Base-by-base conservation (phyloP, 2,329 filamentous ascomycete genomes). In the Colletotrichum aenigma region DNA sequence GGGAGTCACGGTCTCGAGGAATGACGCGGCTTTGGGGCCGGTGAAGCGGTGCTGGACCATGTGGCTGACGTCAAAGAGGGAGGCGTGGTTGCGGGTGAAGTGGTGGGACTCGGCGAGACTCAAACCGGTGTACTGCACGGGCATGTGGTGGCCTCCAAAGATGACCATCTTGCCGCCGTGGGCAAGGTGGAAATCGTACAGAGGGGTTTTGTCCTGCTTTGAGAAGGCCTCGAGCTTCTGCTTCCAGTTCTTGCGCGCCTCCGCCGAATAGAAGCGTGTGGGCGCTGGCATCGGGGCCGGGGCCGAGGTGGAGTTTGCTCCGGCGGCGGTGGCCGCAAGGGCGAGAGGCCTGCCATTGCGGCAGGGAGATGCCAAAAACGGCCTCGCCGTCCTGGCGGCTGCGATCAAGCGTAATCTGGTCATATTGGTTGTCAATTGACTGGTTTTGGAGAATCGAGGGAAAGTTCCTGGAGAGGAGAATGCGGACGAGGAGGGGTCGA, bases 91-190 rank as follows among this genome's bases (percentile, higher is more conserved):
- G 70, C 97, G 93, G 18, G 97, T 98, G 90, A 96, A 98, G 80
- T 93, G 90, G 88, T 98, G 97, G 68, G 95, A 98, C 76, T 96
- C 94, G 79, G 91, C 90, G 78, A 98, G 94, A 79, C 94, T 93
- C 78, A 94, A 89, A 78, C 93, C 91, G 38, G 89, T 86, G 87
- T 98, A 99, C 85, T 97, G 94, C 60, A 99, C 93, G 9, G 97
- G 97, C 95, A 99, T 98, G 80, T 91, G 89, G 87, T 93, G 98
- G 79, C 95, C 96, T 78, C 95, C 96, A 86, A 98, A 99, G n/a
- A 95, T 95, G 66, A 98, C 96, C 92, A 98, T 97, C 87, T 98
- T 98, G 79, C 91, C 97, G 79, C 95, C 95, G 82, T 95, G 89
- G 74, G 91, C 89, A 77, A 96, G 81, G 84, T 98, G 94, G 26